Conservation (phyloP, 305 asterid species). For the Solanum hybrid region DNA sequence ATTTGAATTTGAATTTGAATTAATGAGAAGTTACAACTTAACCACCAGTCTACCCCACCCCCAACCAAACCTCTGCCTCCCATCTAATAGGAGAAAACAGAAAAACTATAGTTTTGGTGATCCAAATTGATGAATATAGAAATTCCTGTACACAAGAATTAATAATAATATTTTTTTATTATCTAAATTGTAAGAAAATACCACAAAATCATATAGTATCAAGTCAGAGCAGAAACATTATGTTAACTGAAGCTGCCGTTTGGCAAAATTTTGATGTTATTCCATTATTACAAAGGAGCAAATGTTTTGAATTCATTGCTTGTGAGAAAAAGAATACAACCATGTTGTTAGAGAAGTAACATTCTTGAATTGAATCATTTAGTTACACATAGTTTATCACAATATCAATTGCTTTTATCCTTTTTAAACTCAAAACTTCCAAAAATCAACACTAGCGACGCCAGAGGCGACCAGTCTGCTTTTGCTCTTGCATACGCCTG, state of each 20-base stretch:
- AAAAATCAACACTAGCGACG: slow-evolving; percentile 24
- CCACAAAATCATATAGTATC: not conserved
- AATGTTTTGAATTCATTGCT: not conserved
- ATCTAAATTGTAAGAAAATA: not conserved
- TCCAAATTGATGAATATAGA: not conserved
- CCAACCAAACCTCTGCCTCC: not conserved
- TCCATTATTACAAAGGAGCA: not conserved
- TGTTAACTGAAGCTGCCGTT: not conserved
- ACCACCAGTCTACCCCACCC: not conserved
- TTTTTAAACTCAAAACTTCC: not conserved
- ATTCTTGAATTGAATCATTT: not conserved
- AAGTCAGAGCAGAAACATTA: too few species aligned
- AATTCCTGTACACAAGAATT: not conserved
- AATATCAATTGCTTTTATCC: not conserved
- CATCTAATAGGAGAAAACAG: not conserved
- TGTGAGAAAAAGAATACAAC: not conserved
- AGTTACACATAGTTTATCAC: not conserved
- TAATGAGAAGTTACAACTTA: not conserved
- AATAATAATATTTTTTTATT: too few species aligned
- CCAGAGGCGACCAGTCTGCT: slow-evolving; percentile 42
- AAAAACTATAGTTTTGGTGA: not conserved
- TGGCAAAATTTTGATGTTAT: not conserved
- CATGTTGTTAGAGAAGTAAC: not conserved
- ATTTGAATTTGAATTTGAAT: not conserved
- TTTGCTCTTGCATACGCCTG: slow-evolving; percentile 70